phyloP scores from a whole-genome alignment of 148 eudicot species.

The Vaccinium macrocarpon region DNA sequence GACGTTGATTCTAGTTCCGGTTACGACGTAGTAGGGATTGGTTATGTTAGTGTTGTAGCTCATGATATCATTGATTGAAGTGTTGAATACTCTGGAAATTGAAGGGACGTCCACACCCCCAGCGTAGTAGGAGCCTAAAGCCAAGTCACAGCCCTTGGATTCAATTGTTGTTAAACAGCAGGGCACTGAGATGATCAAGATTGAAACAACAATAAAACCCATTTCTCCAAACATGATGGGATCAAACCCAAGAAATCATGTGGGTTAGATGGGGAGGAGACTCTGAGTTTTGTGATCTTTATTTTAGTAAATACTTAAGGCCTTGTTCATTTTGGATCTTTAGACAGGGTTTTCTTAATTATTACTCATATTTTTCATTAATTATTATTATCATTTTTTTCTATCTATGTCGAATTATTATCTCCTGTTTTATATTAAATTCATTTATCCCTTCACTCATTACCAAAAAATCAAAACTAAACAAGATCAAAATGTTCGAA shows the following conservation, averaged over 20 bases:
- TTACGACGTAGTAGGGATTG: conserved; percentile 28
- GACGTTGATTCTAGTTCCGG: conserved; percentile 32
- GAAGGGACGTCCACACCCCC: conserved; percentile 22
- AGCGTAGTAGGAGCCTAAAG: conserved; percentile 57
- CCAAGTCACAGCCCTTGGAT: conserved; percentile 52
- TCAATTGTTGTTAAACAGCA: conserved; percentile 16
- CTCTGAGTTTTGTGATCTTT: no score
- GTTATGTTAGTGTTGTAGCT: conserved; percentile 41
- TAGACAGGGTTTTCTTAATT: no score
- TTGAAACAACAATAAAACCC: background rate
- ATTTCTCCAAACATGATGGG: background rate
- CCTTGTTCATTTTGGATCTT: no score
- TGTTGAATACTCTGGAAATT: conserved; percentile 14
- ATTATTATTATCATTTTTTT: no score
- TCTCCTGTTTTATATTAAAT: no score
- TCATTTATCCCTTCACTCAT: no score
- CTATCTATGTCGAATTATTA: no score
- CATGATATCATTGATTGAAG: conserved; percentile 20
- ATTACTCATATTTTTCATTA: no score
- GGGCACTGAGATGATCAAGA: background rate
- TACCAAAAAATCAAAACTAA: no score
- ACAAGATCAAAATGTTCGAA: no score
- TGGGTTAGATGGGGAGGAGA: background rate
- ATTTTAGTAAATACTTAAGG: no score
- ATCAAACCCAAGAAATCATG: background rate